Evolutionary conservation across 2,329 filamentous ascomycete genomes (phyloP).

Genomic region (Pyrenochaeta sp.): DNA sequence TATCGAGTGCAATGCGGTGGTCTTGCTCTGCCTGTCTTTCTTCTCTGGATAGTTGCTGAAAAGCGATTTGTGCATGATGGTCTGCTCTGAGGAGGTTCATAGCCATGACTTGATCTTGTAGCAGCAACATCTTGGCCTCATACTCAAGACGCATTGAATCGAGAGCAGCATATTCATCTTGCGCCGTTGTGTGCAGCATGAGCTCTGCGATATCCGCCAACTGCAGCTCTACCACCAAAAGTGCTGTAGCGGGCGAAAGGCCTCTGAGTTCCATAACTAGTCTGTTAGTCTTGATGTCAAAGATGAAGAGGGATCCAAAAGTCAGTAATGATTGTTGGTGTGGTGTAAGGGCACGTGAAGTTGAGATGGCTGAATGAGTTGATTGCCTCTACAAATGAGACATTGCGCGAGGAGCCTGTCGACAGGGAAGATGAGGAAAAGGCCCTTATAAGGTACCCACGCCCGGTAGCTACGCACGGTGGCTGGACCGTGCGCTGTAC

Average conservation of each 20-base stretch:
- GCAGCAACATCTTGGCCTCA: background rate
- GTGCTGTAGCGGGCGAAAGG: conserved; percentile 14
- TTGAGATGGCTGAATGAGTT: too few species aligned
- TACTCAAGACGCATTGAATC: conserved; percentile 1
- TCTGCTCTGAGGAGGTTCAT: conserved; percentile 16
- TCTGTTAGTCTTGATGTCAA: too few species aligned
- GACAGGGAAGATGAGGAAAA: too few species aligned
- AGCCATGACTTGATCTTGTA: conserved; percentile 10
- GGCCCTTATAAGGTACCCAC: too few species aligned
- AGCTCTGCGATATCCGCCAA: conserved; percentile 13
- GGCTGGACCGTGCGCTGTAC: too few species aligned
- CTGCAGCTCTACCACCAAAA: conserved; percentile 15
- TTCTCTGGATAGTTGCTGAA: conserved; percentile 10
- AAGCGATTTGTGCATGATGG: background rate
- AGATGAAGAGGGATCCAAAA: too few species aligned
- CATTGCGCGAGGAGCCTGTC: too few species aligned
- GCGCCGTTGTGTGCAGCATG: conserved; percentile 1
- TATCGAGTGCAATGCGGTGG: conserved; percentile 10
- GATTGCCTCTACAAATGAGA: too few species aligned
- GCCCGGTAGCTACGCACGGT: too few species aligned
- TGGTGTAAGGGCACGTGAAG: too few species aligned
- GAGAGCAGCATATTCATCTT: conserved; percentile 8
- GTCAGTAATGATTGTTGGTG: too few species aligned
- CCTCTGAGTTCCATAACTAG: conserved; percentile 8
- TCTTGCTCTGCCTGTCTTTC: conserved; percentile 19